phyloP scores from a whole-genome alignment of 2,329 filamentous ascomycete genomes.

The Hypomyces perniciosus region DNA sequence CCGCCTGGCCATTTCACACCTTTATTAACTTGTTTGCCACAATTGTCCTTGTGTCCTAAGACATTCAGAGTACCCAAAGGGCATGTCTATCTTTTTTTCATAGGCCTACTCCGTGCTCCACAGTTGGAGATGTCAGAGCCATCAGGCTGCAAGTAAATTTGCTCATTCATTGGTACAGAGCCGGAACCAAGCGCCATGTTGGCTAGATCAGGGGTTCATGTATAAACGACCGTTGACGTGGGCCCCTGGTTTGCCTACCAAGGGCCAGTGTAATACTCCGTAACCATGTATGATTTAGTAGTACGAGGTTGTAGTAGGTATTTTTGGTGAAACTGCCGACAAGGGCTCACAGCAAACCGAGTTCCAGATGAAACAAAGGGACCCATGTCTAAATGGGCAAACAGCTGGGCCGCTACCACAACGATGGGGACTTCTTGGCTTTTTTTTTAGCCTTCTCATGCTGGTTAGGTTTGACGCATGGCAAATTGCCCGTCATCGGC shows the following conservation, averaged over 20 bases:
- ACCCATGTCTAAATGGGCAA: neutral
- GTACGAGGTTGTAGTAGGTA: neutral
- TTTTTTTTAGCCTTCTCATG: neutral
- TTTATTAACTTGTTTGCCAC: too few species aligned
- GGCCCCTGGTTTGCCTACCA: constrained; percentile 8
- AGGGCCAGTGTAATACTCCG: constrained; percentile 5
- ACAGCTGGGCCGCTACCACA: neutral
- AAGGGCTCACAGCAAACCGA: constrained; percentile 2
- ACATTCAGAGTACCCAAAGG: neutral
- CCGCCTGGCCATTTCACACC: too few species aligned
- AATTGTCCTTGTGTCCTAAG: too few species aligned
- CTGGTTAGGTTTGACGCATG: neutral
- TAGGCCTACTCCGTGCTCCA: neutral
- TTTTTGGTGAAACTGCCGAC: constrained; percentile 11
- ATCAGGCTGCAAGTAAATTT: neutral
- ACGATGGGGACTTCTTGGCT: neutral
- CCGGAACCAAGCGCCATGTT: constrained; percentile 3
- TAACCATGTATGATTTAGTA: too few species aligned
- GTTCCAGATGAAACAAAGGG: constrained; percentile 4
- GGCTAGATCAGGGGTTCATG: constrained; percentile 11
- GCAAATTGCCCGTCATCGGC: neutral
- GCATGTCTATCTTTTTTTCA: neutral
- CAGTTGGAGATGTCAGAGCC: neutral
- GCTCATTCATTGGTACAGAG: constrained; percentile 6
- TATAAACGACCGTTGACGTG: constrained; percentile 13